Base-by-base conservation (phyloP, 169 alveolate species). In the Cryptosporidium baileyi region DNA sequence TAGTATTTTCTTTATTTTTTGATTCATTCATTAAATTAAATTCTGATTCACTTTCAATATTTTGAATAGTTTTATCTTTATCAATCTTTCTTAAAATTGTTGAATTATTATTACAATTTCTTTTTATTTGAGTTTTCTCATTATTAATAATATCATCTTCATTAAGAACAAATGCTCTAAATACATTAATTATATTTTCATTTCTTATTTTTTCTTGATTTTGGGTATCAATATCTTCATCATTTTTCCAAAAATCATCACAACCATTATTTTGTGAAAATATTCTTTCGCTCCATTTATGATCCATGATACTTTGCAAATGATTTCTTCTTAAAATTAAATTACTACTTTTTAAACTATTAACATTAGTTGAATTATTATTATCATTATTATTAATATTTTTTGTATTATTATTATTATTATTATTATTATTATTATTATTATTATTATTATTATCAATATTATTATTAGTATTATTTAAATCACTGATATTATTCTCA, bases 101-200 rank as follows among this genome's bases (percentile, higher is more conserved):
- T 43, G 51, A 13, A 11, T 43, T 43, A 11, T 43, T 43, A 11
- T 43, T 13, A 43, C 11, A 43, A 43, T 43, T 43, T 43, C 51
- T 13, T 11, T 11, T 43, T 43, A 43, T 11, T 43, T 13, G 11
- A 11, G 11, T 13, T 13, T 43, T 43, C 43, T 57, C 63, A 5
- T 57, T 30, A 17, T 19, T 17, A 28, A 30, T 47, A 11, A 47
- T 74, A 7, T 52, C 67, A 36, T 67, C 34, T 13, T 74, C 85
- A 13, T 74, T 67, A 28, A 74, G 24, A 19, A 74, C 60, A 3
- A 74, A 74, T 22, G 85, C 85, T 41, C 85, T 74, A 43, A 74
- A 54, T 0, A 74, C 85, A 57, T 74, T 74, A n/a, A 74, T 32
- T 51, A 74, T 54, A 26, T 36, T 32, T 36, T 74, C 85, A 36